Percentiles rank a stretch among this genome's conserved stretches.
Evolutionary conservation across 2,329 filamentous ascomycete species (phyloP).

Genomic region (Pseudogymnoascus sp.): DNA sequence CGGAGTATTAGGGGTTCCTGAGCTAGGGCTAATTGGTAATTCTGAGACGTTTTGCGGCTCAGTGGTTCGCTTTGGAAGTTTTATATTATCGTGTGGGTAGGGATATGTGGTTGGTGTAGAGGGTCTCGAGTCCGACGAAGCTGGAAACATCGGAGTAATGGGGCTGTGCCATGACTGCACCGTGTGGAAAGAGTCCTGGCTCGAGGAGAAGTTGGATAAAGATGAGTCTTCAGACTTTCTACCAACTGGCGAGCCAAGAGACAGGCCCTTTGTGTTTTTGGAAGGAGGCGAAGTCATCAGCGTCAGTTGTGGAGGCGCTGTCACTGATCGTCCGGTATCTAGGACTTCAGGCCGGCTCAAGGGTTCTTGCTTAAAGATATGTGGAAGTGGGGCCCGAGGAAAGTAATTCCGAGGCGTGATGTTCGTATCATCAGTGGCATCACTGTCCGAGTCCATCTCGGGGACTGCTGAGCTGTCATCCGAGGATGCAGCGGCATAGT

Average conservation of each 20-base stretch:
- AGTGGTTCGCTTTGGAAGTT: conserved; percentile 28
- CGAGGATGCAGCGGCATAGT: neutral
- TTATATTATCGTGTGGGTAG: conserved; percentile 36
- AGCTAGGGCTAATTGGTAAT: conserved; percentile 20
- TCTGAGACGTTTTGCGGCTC: conserved; percentile 30
- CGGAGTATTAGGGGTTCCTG: conserved; percentile 17
- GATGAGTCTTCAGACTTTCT: neutral
- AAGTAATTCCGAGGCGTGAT: conserved; percentile 19
- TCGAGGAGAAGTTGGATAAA: conserved; percentile 35
- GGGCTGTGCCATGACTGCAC: conserved; percentile 46
- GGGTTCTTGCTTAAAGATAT: conserved; percentile 23
- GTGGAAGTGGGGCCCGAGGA: conserved; percentile 26
- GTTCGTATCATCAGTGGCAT: conserved; percentile 23
- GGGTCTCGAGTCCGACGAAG: conserved; percentile 55
- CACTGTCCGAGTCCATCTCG: conserved; percentile 17
- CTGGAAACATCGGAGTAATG: conserved; percentile 37
- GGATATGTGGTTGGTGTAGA: conserved; percentile 41
- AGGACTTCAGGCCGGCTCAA: conserved; percentile 24
- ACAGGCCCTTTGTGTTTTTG: conserved; percentile 20
- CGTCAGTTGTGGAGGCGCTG: conserved; percentile 36
- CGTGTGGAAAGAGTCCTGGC: conserved; percentile 49
- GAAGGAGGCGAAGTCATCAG: conserved; percentile 37
- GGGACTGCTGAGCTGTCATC: neutral
- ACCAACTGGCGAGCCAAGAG: neutral
- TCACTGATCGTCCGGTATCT: conserved; percentile 31